A percentile compares a stretch with the other conserved stretches of the same genome.
These are phyloP conservation scores for Hirsutella minnesotensis DNA, from an alignment of 2,329 filamentous ascomycete species.

Conservation along the genomic window DNA sequence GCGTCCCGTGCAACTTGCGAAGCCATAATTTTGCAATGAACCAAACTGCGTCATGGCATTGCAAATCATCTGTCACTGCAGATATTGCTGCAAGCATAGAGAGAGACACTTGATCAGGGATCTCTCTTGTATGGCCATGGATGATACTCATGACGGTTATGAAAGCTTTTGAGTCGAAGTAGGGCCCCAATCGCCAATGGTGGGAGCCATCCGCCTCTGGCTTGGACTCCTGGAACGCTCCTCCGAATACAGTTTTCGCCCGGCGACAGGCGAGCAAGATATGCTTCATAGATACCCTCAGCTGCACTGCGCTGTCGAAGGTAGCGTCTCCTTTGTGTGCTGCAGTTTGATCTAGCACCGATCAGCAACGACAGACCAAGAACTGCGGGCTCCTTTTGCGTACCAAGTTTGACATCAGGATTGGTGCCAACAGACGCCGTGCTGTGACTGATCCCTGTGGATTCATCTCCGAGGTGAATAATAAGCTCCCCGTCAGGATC, in stretches of 20 bases:
- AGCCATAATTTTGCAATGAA: slow-evolving; percentile 7
- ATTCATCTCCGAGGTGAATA: background rate
- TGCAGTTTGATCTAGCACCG: background rate
- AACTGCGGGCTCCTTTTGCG: too few species aligned
- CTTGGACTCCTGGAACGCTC: slow-evolving; percentile 1
- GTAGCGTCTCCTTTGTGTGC: background rate
- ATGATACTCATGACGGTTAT: slow-evolving; percentile 8
- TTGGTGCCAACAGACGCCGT: background rate
- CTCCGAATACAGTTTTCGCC: background rate
- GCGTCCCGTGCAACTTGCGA: background rate
- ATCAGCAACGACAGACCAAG: too few species aligned
- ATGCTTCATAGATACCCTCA: slow-evolving; percentile 5
- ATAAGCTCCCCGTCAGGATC: background rate
- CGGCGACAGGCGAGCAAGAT: slow-evolving; percentile 1
- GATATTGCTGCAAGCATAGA: slow-evolving; percentile 7
- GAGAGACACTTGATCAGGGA: slow-evolving; percentile 1
- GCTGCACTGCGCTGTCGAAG: background rate
- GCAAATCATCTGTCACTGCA: slow-evolving; percentile 8
- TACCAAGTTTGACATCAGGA: background rate
- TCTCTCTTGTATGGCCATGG: slow-evolving; percentile 5
- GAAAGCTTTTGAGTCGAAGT: slow-evolving; percentile 9
- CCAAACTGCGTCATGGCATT: slow-evolving; percentile 8
- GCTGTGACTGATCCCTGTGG: too few species aligned
- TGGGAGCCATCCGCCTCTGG: slow-evolving; percentile 4
- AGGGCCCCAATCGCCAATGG: slow-evolving; percentile 7